Percentiles rank a stretch among this genome's conserved stretches.
These are phyloP conservation scores for Globisporangium orthogonon DNA, from an alignment of 352 stramenopile species.

Conservation along the genomic window DNA sequence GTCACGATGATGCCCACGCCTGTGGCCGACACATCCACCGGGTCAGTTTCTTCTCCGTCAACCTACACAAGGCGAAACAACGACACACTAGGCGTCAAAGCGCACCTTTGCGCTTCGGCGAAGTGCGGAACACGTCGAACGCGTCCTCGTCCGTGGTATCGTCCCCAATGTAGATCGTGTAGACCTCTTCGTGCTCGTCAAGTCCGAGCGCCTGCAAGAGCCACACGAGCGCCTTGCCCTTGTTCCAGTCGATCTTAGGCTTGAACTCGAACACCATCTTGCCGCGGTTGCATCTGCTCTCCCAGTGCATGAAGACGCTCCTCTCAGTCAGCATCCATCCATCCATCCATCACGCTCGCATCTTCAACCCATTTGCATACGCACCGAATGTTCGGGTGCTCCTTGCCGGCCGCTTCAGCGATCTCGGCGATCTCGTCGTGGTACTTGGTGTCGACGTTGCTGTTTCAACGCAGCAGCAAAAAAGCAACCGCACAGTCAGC, in stretches of 20 bases:
- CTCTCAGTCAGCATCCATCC: too few relatives aligned
- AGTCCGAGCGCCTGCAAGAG: constrained; percentile 69
- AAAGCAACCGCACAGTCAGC: neutral
- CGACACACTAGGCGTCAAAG: neutral
- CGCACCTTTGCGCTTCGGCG: constrained; percentile 42
- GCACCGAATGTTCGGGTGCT: constrained; percentile 60
- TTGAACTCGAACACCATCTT: constrained; percentile 91
- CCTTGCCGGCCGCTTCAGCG: constrained; percentile 25
- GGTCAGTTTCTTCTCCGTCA: too few relatives aligned
- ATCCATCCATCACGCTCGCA: neutral
- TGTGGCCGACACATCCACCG: constrained; percentile 4
- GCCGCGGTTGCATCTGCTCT: constrained; percentile 61
- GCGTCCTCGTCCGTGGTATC: constrained; percentile 89
- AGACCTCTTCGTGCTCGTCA: constrained; percentile 70
- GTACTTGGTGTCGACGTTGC: constrained; percentile 44
- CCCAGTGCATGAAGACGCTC: neutral
- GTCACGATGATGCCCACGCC: constrained; percentile 82
- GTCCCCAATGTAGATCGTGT: constrained; percentile 91
- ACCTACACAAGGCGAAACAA: neutral
- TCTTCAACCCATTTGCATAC: constrained; percentile 6
- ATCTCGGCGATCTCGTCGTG: constrained; percentile 39
- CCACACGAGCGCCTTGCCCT: constrained; percentile 87
- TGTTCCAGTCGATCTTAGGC: constrained; percentile 90
- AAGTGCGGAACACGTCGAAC: constrained; percentile 60
- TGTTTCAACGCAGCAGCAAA: constrained; percentile 9